Evolutionary conservation across 2,329 filamentous ascomycete species (phyloP).

Genomic region (Cryphonectria japonica): DNA sequence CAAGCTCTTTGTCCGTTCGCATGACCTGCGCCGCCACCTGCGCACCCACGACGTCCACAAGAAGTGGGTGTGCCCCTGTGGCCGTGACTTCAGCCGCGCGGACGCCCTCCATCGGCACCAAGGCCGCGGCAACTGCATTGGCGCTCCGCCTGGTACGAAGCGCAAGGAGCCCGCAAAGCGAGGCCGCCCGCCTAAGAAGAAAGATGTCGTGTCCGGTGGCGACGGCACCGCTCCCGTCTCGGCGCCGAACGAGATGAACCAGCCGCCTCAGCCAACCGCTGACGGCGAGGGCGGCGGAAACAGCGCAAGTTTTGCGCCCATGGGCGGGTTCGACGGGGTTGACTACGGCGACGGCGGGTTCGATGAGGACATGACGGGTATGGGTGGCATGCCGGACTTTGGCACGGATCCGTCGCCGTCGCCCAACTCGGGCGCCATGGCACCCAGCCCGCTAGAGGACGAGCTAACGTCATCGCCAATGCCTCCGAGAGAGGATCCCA

Average conservation of each 20-base stretch:
- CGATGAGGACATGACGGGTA: conserved; percentile 19
- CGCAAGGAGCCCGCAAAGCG: conserved; percentile 61
- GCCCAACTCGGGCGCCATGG: conserved; percentile 25
- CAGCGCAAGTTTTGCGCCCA: conserved; percentile 25
- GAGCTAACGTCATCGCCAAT: conserved; percentile 27
- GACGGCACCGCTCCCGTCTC: not conserved
- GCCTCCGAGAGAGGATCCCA: conserved; percentile 20
- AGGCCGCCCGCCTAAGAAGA: conserved; percentile 65
- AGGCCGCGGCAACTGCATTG: conserved; percentile 95
- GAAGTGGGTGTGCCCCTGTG: conserved; percentile 91
- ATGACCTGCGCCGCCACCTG: conserved; percentile 94
- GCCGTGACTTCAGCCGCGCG: conserved; percentile 91
- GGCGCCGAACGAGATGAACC: conserved; percentile 23
- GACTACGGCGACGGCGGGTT: conserved; percentile 18
- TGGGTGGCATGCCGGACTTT: conserved; percentile 28
- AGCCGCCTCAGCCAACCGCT: conserved; percentile 23
- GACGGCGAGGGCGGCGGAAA: conserved; percentile 13
- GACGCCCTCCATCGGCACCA: conserved; percentile 93
- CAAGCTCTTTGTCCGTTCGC: conserved; percentile 95
- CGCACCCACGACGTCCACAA: conserved; percentile 98
- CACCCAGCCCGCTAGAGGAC: conserved; percentile 28
- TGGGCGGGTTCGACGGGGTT: conserved; percentile 14
- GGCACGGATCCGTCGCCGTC: conserved; percentile 25
- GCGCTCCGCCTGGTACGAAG: conserved; percentile 81
- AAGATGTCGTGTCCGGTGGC: conserved; percentile 19